These are phyloP conservation scores for Cutaneotrichosporon sp. DNA, from an alignment of 1,284 basidiomycete species.

Conservation along the genomic window DNA sequence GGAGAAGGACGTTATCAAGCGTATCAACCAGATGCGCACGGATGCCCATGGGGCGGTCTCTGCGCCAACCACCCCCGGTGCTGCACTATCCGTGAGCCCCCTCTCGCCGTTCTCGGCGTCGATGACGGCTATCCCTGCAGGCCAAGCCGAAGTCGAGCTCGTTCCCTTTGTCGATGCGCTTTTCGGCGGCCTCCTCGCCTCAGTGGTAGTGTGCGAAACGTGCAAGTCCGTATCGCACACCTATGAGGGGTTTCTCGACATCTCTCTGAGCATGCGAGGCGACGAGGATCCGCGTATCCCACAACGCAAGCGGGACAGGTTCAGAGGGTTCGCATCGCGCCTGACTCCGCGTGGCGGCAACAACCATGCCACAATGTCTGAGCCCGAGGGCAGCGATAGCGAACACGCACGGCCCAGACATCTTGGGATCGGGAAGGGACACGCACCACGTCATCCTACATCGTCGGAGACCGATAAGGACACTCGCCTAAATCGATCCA, in stretches of 20 bases:
- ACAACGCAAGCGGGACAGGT: conserved; percentile 56
- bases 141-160: conserved; percentile 33
- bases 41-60: too few relatives aligned
- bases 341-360: conserved; percentile 50
- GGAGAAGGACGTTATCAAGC: conserved; percentile 70
- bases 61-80: background rate
- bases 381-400: conserved; percentile 37
- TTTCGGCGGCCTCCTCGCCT: conserved; percentile 80
- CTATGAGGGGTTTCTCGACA: conserved; percentile 88
- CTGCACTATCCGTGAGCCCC: background rate
- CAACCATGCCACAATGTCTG: conserved; percentile 33
- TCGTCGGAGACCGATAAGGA: conserved; percentile 1
- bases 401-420: conserved; percentile 12
- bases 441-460: background rate
- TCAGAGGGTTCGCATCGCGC: conserved; percentile 55
- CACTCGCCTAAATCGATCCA: background rate
- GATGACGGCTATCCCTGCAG: background rate
- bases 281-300: conserved; percentile 16
- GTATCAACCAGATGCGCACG: background rate
- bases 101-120: background rate
- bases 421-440: background rate
- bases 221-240: conserved; percentile 82
- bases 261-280: conserved; percentile 75
- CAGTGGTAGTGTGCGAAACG: conserved; percentile 85
- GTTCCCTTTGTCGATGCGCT: conserved; percentile 78